A percentile compares a stretch with the other conserved stretches of the same genome.
phyloP scores from a whole-genome alignment of 768 basidiomycete genomes.

The Coprinopsis sp. region DNA sequence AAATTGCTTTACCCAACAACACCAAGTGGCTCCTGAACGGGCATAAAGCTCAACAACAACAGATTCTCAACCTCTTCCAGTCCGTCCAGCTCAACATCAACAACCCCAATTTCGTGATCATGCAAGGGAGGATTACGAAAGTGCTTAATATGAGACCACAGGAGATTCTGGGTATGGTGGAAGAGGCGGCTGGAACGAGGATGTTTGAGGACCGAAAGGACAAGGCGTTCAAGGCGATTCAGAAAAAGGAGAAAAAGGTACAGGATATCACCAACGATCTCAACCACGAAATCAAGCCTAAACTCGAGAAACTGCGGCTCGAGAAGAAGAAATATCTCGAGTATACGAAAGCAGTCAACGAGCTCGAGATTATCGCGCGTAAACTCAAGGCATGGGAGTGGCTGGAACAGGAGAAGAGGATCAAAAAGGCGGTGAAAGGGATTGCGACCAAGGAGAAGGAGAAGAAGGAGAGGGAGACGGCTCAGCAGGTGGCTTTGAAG shows the following conservation, averaged over 20 bases:
- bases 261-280: slow-evolving; percentile 81
- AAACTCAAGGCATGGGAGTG: slow-evolving; percentile 88
- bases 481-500: slow-evolving; percentile 44
- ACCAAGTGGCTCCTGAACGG: slow-evolving; percentile 96
- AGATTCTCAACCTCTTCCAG: slow-evolving; percentile 89
- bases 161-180: slow-evolving; percentile 97
- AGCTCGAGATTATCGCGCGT: slow-evolving; percentile 82
- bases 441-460: slow-evolving; percentile 48
- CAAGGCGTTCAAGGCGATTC: slow-evolving; percentile 93
- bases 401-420: slow-evolving; percentile 54
- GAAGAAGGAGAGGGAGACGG: slow-evolving; percentile 40
- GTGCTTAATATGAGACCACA: slow-evolving; percentile 97
- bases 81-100: slow-evolving; percentile 98
- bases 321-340: slow-evolving; percentile 88
- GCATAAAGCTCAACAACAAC: slow-evolving; percentile 83
- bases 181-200: slow-evolving; percentile 96
- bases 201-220: slow-evolving; percentile 99
- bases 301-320: slow-evolving; percentile 81
- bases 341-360: slow-evolving; percentile 84
- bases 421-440: slow-evolving; percentile 51
- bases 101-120: slow-evolving; percentile 98
- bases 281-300: slow-evolving; percentile 88
- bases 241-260: slow-evolving; percentile 94
- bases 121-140: slow-evolving; percentile 99
- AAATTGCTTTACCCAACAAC: slow-evolving; percentile 91